Conservation (phyloP, 164 flowering plant species). For the Aristolochia californica region DNA sequence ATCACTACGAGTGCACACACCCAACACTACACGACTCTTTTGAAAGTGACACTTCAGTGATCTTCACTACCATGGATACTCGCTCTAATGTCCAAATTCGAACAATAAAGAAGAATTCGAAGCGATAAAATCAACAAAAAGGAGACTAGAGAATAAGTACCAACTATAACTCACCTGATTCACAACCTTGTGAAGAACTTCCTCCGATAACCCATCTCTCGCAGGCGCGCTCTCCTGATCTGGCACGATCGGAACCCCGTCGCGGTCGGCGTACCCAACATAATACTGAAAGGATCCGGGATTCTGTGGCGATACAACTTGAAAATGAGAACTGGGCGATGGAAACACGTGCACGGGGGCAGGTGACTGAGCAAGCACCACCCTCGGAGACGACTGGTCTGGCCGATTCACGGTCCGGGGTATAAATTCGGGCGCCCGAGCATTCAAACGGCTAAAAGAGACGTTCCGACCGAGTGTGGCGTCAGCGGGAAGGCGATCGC, state of each 20-base stretch:
- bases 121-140: not conserved
- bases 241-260: constrained; percentile 8
- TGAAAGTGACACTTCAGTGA: not conserved
- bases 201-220: constrained; percentile 39
- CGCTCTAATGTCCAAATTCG: too few relatives aligned
- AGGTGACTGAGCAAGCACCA: constrained; percentile 16
- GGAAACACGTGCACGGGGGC: constrained; percentile 27
- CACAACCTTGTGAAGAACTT: constrained; percentile 43
- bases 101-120: too few relatives aligned
- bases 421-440: constrained; percentile 76
- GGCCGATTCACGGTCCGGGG: constrained; percentile 21
- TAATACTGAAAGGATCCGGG: constrained; percentile 20
- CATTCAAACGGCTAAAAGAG: constrained; percentile 62
- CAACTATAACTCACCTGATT: constrained; percentile 40
- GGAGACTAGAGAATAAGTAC: not conserved
- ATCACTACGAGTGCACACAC: not conserved
- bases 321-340: constrained; percentile 24
- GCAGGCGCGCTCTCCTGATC: constrained; percentile 22
- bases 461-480: constrained; percentile 30
- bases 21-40: not conserved
- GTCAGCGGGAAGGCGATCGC: constrained; percentile 14
- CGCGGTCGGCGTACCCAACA: constrained; percentile 22
- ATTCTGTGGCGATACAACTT: constrained; percentile 16
- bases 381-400: constrained; percentile 16
- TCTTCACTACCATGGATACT: not conserved